Percentiles rank a stretch among this genome's conserved stretches.
Conservation (phyloP, 192 early-diverging fungal species). For the Coemansia sp. region DNA sequence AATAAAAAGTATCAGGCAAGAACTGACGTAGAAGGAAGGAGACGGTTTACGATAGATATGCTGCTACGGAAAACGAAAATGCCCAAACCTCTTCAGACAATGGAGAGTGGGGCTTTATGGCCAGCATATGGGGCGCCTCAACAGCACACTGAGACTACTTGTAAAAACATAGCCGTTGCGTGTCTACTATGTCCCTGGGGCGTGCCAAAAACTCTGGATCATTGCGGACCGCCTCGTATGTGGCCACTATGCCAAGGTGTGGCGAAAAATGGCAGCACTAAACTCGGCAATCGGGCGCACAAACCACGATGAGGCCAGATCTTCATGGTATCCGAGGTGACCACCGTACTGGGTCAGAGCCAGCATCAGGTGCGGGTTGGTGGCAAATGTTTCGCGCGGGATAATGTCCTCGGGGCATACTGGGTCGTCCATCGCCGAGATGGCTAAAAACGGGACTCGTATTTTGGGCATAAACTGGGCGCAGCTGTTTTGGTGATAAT, state of each 20-base stretch:
- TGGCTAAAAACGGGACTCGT: slow-evolving; percentile 75
- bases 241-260: not conserved
- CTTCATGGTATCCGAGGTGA: slow-evolving; percentile 87
- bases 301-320: slow-evolving; percentile 53
- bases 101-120: no score
- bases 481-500: slow-evolving; percentile 64
- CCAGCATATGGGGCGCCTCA: no score
- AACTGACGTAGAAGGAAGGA: no score
- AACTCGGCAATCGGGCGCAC: slow-evolving; percentile 67
- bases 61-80: no score
- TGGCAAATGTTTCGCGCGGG: slow-evolving; percentile 65
- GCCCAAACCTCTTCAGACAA: no score
- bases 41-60: no score
- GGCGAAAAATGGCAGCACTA: slow-evolving; percentile 53
- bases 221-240: no score
- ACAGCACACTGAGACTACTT: no score
- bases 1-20: no score
- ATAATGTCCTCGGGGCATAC: slow-evolving; percentile 63
- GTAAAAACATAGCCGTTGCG: no score
- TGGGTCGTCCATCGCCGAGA: slow-evolving; percentile 89
- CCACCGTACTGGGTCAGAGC: slow-evolving; percentile 80
- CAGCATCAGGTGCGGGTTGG: slow-evolving; percentile 77
- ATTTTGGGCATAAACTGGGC: slow-evolving; percentile 59
- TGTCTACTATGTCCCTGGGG: no score
- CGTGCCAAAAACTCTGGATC: no score